phyloP scores from a whole-genome alignment of 1,284 basidiomycete species.

The Porodaedalea pini region DNA sequence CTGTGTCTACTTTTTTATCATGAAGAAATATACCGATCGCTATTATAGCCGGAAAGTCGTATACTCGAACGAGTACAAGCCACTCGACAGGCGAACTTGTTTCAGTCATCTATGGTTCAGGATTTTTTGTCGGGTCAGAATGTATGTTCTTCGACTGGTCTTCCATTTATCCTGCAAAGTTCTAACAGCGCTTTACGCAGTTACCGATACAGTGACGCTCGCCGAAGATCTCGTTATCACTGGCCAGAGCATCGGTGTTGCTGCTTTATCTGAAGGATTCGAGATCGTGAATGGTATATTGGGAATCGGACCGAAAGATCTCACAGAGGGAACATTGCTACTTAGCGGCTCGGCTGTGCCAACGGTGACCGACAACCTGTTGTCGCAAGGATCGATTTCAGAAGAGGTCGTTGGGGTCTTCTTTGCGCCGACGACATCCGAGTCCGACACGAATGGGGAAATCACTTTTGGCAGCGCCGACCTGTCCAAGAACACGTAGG shows the following conservation, averaged over 20 bases:
- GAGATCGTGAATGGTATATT: conserved; percentile 50
- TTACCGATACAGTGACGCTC: conserved; percentile 31
- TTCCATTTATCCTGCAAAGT: not conserved
- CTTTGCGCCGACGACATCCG: conserved; percentile 43
- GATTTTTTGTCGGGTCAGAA: conserved; percentile 17
- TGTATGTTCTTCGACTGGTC: conserved; percentile 10
- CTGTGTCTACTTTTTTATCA: too few relatives aligned
- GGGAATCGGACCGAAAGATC: conserved; percentile 36
- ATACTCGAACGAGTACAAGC: conserved; percentile 11
- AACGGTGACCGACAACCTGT: conserved; percentile 51
- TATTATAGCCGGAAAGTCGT: conserved; percentile 12
- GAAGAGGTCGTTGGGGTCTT: conserved; percentile 44
- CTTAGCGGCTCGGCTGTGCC: conserved; percentile 29
- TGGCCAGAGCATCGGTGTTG: conserved; percentile 57
- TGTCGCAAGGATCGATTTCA: conserved; percentile 36
- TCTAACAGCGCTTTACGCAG: conserved; percentile 3
- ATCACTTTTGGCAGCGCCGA: conserved; percentile 46
- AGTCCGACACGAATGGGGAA: conserved; percentile 29
- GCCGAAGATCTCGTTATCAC: conserved; percentile 31
- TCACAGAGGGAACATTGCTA: conserved; percentile 27
- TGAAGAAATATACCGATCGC: too few relatives aligned
- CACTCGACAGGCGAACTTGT: conserved; percentile 13
- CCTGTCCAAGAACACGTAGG: conserved; percentile 43
- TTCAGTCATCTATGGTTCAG: conserved; percentile 20
- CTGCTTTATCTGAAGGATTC: conserved; percentile 38